Base-by-base conservation (phyloP, 176 grass and related monocot species). In the Paspalum notatum region DNA sequence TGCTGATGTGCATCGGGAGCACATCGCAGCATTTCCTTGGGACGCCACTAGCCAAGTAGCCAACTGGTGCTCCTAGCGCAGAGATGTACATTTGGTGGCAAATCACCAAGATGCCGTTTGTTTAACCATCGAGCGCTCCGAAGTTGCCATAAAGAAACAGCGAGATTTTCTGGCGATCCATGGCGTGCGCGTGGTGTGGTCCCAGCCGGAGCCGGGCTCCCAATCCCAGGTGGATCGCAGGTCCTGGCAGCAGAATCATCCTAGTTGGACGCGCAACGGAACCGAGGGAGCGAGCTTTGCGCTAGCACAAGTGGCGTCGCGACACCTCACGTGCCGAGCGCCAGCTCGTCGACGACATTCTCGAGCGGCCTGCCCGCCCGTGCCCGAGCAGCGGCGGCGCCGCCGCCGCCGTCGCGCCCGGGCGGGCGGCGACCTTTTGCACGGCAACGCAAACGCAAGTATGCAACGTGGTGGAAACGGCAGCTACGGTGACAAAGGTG, bases 211-310 rank as follows among this genome's bases (percentile, higher is more conserved):
- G n/a, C 74, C 43, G 3, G 21, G 8, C 15, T 77, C 58, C 9
- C 44, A 13, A 43, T 48, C 44, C 46, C 32, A 62, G 68, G 24
- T 82, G 80, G 58, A 65, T 83, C 76, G 5, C 61, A 38, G 5
- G 22, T 17, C 50, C 21, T 43, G n/a, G n/a, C n/a, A n/a, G 60
- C 60, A 53, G 68, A 40, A 80, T 84, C 74, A 51, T 80, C 87
- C 69, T 75, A 48, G 81, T 51, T 67, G 81, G 62, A 76, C 77
- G 82, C 82, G 45, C 71, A 52, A 54, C 24, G 22, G 25, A 69
- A 25, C 40, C 74, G 80, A 11, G 46, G 27, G 11, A 12, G 37
- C 16, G 66, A 9, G 41, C 41, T 46, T 62, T 13, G 42, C 20
- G 10, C 59, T 40, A 11, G 50, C 27, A 32, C 60, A 32, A 51